Evolutionary conservation across 495 filamentous ascomycete species (phyloP).

Genomic region (Pyrenula aspistea): DNA sequence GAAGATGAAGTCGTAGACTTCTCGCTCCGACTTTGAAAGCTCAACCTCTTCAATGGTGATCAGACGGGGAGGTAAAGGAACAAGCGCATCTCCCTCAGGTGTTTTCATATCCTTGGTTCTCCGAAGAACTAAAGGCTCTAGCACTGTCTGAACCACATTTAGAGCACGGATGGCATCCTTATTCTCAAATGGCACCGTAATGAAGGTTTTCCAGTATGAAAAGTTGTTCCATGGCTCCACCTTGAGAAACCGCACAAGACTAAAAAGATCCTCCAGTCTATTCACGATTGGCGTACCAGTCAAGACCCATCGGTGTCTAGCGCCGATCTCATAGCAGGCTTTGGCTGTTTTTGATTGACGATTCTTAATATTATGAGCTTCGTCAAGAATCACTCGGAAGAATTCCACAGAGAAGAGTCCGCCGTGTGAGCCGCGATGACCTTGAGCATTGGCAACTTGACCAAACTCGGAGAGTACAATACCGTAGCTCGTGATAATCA

Average conservation of each 20-base stretch:
- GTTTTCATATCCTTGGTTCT: slow-evolving; percentile 98
- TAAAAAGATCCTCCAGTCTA: slow-evolving; percentile 92
- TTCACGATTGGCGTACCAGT: slow-evolving; percentile 98
- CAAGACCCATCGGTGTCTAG: slow-evolving; percentile 81
- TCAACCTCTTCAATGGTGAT: slow-evolving; percentile 79
- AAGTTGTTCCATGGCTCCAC: slow-evolving; percentile 98
- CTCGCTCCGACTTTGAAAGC: slow-evolving; percentile 69
- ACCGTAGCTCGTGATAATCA: slow-evolving; percentile 95
- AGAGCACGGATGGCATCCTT: slow-evolving; percentile 87
- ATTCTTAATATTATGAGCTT: slow-evolving; percentile 92
- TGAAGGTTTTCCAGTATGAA: slow-evolving; percentile 98
- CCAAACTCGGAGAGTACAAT: slow-evolving; percentile 83
- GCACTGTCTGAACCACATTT: slow-evolving; percentile 91
- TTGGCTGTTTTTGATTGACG: slow-evolving; percentile 77
- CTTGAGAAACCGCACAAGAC: slow-evolving; percentile 75
- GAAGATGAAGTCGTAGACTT: slow-evolving; percentile 85
- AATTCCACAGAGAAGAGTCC: slow-evolving; percentile 88
- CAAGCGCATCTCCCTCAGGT: slow-evolving; percentile 73
- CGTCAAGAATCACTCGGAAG: slow-evolving; percentile 88
- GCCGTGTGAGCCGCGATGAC: slow-evolving; percentile 44
- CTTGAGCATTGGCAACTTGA: slow-evolving; percentile 42
- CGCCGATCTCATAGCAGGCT: slow-evolving; percentile 80
- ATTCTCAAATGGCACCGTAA: slow-evolving; percentile 90
- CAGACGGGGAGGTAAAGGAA: slow-evolving; percentile 69
- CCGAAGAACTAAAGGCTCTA: slow-evolving; percentile 90